Evolutionary conservation across 495 filamentous ascomycete genomes (phyloP).

Genomic region (Peziza echinospora): DNA sequence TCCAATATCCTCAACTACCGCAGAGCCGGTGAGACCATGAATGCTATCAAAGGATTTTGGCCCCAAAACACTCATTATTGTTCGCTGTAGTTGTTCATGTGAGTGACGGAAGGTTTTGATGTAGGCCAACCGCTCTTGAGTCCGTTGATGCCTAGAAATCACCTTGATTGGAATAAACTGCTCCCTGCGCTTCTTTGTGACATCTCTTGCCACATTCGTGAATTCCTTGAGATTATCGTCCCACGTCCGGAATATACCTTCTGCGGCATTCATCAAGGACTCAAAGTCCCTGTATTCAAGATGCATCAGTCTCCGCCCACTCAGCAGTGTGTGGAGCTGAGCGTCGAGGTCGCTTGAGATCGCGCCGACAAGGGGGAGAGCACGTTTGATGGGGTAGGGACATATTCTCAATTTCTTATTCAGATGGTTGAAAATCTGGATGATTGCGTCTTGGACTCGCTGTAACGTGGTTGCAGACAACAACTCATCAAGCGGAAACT

Average conservation of each 20-base stretch:
- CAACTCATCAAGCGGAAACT: conserved; percentile 88
- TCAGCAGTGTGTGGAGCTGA: conserved; percentile 62
- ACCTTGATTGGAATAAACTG: conserved; percentile 98
- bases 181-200: conserved; percentile 72
- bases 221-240: conserved; percentile 94
- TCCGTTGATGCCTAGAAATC: conserved; percentile 54
- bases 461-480: conserved; percentile 72
- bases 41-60: conserved; percentile 35
- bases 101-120: conserved; percentile 84
- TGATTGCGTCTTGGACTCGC: conserved; percentile 77
- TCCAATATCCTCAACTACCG: conserved; percentile 77
- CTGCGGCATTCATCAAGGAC: conserved; percentile 57
- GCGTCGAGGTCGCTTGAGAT: conserved; percentile 84
- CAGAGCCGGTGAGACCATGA: conserved; percentile 30
- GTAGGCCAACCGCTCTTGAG: conserved; percentile 76
- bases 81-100: conserved; percentile 89
- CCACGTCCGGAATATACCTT: conserved; percentile 75
- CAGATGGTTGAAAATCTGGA: conserved; percentile 71
- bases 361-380: conserved; percentile 88
- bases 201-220: conserved; percentile 85
- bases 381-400: conserved; percentile 78
- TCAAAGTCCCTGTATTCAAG: conserved; percentile 80
- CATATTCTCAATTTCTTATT: conserved; percentile 93
- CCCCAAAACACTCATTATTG: conserved; percentile 83
- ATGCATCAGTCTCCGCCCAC: conserved; percentile 72